Percentiles rank a stretch among this genome's conserved stretches.
These are phyloP conservation scores for Melampsora americana DNA, from an alignment of 1,284 basidiomycete genomes.

Conservation along the genomic window DNA sequence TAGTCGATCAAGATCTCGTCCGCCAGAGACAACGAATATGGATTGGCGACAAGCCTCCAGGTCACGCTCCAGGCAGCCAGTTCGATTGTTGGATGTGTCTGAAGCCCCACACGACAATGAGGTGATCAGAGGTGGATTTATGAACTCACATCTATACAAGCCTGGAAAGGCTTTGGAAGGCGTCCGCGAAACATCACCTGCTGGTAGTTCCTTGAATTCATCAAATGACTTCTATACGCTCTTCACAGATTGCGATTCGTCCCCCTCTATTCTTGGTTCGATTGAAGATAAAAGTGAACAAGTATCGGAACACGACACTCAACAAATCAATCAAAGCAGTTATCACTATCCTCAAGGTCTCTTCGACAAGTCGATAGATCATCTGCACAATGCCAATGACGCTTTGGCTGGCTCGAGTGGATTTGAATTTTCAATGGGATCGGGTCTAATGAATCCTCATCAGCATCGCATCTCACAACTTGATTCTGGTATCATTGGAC, in stretches of 20 bases:
- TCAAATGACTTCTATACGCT: background rate
- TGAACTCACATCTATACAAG: background rate
- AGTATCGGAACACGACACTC: background rate
- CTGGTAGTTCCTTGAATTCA: background rate
- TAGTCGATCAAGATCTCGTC: conserved; percentile 40
- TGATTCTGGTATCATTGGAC: conserved; percentile 13
- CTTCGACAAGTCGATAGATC: background rate
- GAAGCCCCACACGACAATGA: background rate
- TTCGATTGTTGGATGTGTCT: background rate
- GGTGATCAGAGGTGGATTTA: background rate
- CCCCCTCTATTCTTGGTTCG: background rate
- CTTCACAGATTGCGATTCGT: background rate
- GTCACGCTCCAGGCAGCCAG: conserved; percentile 14
- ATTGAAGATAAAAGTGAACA: background rate
- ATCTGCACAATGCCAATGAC: background rate
- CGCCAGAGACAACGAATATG: conserved; percentile 5
- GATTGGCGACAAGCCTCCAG: conserved; percentile 28
- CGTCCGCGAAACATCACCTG: background rate
- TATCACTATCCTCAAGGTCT: background rate
- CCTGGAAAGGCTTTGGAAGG: background rate
- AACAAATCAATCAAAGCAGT: background rate
- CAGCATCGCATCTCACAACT: conserved; percentile 17
- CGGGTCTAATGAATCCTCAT: background rate
- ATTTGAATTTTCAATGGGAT: background rate
- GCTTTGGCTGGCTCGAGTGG: background rate